Base-by-base conservation (phyloP, 306 rosid species). In the Myrica gale region DNA sequence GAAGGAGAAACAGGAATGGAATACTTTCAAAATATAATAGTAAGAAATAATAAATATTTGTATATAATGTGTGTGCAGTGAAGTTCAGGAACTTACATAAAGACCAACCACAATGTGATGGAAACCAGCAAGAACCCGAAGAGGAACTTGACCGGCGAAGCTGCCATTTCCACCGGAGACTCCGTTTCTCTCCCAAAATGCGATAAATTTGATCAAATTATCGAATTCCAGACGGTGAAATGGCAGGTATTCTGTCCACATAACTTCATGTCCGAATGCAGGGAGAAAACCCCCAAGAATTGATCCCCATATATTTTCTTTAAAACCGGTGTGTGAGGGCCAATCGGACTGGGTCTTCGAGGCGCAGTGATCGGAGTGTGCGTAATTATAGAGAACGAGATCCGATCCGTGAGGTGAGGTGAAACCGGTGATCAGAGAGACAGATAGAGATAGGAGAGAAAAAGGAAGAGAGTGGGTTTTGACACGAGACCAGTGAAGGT, bases 121-220 rank as follows among this genome's bases (percentile, higher is more conserved):
- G 93, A 90, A 75, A 92, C 74, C 8, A 92, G 65, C 90, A 90
- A 74, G 87, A 95, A 89, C 12, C 91, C 90, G 68, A 86, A 92
- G 84, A 95, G 93, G 81, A 92, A 89, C 73, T 89, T 88, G 80
- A 89, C 90, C n/a, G 97, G 91, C 55, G 97, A 89, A 76, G 90
- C 96, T 45, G 93, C 97, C 99, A 95, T 95, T 82, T 78, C 62
- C 54, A 70, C 21, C 60, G 48, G 67, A 71, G 16, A 61, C 50
- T 50, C 19, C 54, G n/a, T 76, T 5, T 55, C 4, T 52, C 80
- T 43, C 81, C 66, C 54, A 78, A 23, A 82, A 83, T 10, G 79
- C 47, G 78, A 20, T 62, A 80, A 80, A 74, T 52, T 78, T 87
- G 74, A 86, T 87, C 88, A 73, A 78, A 78, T 63, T 69, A 84